Conservation (phyloP, 305 asterid species). For the Ruellia speciosa region DNA sequence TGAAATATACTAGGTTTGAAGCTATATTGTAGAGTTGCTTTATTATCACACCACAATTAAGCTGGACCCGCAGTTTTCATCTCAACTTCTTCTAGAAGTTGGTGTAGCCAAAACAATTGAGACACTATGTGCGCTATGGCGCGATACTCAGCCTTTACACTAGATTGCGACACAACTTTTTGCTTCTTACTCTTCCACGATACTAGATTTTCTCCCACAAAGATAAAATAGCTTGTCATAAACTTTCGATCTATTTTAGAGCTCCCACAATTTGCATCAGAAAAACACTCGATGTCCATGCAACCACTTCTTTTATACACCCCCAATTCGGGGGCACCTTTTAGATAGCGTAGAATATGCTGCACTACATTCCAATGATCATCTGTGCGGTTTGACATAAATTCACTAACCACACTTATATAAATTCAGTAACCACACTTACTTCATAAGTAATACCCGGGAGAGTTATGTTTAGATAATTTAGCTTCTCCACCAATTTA, state of each 20-base stretch:
- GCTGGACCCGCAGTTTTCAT: too few species aligned
- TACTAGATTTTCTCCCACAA: conserved; percentile 1
- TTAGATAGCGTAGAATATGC: too few species aligned
- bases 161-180: conserved; percentile 4
- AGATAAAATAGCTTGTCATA: neutral
- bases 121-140: neutral
- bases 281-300: neutral
- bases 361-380: too few species aligned
- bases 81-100: neutral
- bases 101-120: neutral
- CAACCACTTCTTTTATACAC: conserved; percentile 19
- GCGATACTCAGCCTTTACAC: neutral
- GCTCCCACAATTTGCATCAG: too few species aligned
- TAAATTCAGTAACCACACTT: too few species aligned
- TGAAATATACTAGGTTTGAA: neutral
- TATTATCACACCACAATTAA: neutral
- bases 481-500: neutral
- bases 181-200: conserved; percentile 11
- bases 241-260: too few species aligned
- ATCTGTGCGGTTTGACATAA: too few species aligned
- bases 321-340: too few species aligned
- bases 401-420: too few species aligned
- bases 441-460: too few species aligned
- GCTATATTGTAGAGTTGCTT: neutral
- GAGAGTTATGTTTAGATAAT: too few species aligned